A percentile compares a stretch with the other conserved stretches of the same genome.
These are phyloP conservation scores for Porcisia deanei DNA, from an alignment of 208 protist genomes.

Conservation along the genomic window DNA sequence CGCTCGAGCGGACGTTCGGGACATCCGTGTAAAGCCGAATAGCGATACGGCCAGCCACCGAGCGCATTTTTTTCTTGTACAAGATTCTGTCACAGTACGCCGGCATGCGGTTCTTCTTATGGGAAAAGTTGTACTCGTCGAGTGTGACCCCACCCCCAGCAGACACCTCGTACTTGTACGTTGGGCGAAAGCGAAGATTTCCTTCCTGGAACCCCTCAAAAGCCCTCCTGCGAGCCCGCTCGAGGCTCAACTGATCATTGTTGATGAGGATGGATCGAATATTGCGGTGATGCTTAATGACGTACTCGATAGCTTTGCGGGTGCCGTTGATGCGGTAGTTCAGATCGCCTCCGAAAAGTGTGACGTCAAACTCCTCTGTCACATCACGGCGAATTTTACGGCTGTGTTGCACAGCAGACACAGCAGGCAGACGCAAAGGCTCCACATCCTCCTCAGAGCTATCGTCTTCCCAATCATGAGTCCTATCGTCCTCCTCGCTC, in stretches of 20 bases:
- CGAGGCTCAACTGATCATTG: slow-evolving; percentile 92
- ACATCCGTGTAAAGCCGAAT: slow-evolving; percentile 85
- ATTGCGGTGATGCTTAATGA: slow-evolving; percentile 60
- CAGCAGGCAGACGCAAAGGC: slow-evolving; percentile 17
- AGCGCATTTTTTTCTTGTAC: slow-evolving; percentile 56
- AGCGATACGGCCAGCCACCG: slow-evolving; percentile 33
- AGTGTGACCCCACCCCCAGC: slow-evolving; percentile 27
- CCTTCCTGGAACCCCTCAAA: slow-evolving; percentile 91
- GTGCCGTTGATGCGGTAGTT: slow-evolving; percentile 96
- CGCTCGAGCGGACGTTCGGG: slow-evolving; percentile 72
- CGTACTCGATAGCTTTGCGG: slow-evolving; percentile 72
- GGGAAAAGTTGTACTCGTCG: slow-evolving; percentile 64
- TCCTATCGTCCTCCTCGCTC: slow-evolving; percentile 8
- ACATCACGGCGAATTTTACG: slow-evolving; percentile 49
- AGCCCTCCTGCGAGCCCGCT: slow-evolving; percentile 69
- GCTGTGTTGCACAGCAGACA: slow-evolving; percentile 6
- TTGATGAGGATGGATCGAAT: slow-evolving; percentile 75
- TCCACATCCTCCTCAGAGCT: slow-evolving; percentile 9
- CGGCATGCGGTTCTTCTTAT: slow-evolving; percentile 76
- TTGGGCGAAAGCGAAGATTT: slow-evolving; percentile 88
- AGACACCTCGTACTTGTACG: slow-evolving; percentile 92
- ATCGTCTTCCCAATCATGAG: slow-evolving; percentile 10
- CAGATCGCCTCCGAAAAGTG: slow-evolving; percentile 94
- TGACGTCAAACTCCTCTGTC: slow-evolving; percentile 90
- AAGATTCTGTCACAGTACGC: slow-evolving; percentile 89